phyloP scores from a whole-genome alignment of 352 stramenopile species.

The Pythium myriotylum region DNA sequence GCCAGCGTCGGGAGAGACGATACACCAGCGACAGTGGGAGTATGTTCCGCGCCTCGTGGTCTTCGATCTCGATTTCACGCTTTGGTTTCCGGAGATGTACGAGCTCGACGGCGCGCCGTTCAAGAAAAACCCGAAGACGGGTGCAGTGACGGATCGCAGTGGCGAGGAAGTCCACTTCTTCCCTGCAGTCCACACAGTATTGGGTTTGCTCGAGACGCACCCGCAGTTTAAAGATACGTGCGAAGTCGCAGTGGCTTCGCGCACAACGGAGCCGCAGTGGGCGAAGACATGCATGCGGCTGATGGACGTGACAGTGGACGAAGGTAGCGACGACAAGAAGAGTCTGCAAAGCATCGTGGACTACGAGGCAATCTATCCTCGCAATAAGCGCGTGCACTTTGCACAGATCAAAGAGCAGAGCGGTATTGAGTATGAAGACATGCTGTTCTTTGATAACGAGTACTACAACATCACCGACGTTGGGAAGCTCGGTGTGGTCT shows the following conservation, averaged over 20 bases:
- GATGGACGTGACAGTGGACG: slow-evolving; percentile 49
- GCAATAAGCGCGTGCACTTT: slow-evolving; percentile 92
- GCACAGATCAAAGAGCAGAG: slow-evolving; percentile 89
- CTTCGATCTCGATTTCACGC: slow-evolving; percentile 78
- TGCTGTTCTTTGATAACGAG: slow-evolving; percentile 98
- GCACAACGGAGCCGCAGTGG: slow-evolving; percentile 74
- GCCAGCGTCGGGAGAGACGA: not conserved
- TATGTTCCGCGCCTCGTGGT: slow-evolving; percentile 67
- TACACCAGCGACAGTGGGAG: slow-evolving; percentile 39
- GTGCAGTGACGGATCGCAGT: slow-evolving; percentile 64
- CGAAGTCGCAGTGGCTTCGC: slow-evolving; percentile 72
- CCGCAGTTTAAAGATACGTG: slow-evolving; percentile 61
- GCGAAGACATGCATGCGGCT: slow-evolving; percentile 78
- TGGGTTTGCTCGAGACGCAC: slow-evolving; percentile 69
- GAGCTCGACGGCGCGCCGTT: slow-evolving; percentile 83
- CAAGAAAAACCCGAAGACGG: slow-evolving; percentile 56
- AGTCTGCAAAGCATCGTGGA: slow-evolving; percentile 65
- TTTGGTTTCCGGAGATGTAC: slow-evolving; percentile 88
- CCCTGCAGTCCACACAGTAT: slow-evolving; percentile 59
- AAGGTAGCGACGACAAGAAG: slow-evolving; percentile 30
- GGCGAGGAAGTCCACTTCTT: slow-evolving; percentile 86
- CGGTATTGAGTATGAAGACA: slow-evolving; percentile 91
- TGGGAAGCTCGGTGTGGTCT: slow-evolving; percentile 67
- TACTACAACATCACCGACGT: slow-evolving; percentile 80
- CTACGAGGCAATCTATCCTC: slow-evolving; percentile 83